Base-by-base conservation (phyloP, 1,139 yeast species). In the Casaregolazyma suthepensis region DNA sequence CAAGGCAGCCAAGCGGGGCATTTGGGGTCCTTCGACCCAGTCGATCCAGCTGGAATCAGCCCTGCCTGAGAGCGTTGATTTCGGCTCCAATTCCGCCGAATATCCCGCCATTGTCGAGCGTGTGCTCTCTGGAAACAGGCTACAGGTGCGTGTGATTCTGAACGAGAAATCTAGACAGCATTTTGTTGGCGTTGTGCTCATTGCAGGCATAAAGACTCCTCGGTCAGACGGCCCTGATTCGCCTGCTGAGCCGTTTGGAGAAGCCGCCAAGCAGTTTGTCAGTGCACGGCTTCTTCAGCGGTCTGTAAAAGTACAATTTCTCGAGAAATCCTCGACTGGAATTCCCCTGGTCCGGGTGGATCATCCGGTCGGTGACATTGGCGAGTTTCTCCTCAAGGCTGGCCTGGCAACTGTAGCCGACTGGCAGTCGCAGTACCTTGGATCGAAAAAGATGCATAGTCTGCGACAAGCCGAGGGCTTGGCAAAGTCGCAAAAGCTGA, bases 391-490 rank as follows among this genome's bases (percentile, higher is more conserved):
- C 58, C 75, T 88, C 58, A 81, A 79, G 57, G 76, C 75, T 56
- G 96, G 96, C 9, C 75, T 82, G 45, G 96, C 85, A 7, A 83
- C 82, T 60, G 80, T 87, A 53, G 81, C 84, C 20, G 96, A 88
- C 66, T 86, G 95, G 93, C 96, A 88, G 67, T 81, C 90, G 1
- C 69, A 80, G n/a, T 65, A 82, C 51, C 72, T 89, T 54, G 96
- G 96, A 1, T 73, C 90, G 5, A 70, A 76, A 43, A 74, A 73
- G 45, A 87, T 88, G 91, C 64, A 78, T 3, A 66, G 67, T 31
- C 75, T 85, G 54, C 79, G 96, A 66, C 78, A 75, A 55, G 82
- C 86, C 23, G 96, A 87, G 66, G 81, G 76, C 60, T 67, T 75
- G 1, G 95, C 94, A n/a, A 83, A 78, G 62, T 75, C 77, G 9